Percentiles rank a stretch among this genome's conserved stretches.
Conservation (phyloP, 768 basidiomycete genomes). For the Dacryopinax primogenitus region DNA sequence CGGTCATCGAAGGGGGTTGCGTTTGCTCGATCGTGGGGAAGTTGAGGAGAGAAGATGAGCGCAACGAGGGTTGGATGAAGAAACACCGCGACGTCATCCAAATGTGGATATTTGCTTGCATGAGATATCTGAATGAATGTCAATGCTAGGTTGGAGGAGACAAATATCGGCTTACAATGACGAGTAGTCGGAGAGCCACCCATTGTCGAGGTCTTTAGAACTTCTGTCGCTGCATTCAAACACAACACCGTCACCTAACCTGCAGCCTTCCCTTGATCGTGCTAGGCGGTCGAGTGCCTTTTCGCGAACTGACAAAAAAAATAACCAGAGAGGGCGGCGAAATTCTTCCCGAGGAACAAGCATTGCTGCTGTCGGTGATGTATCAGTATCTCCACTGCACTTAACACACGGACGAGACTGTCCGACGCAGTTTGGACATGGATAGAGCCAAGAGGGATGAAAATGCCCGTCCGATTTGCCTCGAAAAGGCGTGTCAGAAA, state of each 20-base stretch:
- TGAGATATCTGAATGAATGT: background rate
- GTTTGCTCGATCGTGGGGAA: background rate
- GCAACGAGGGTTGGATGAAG: background rate
- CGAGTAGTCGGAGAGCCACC: background rate
- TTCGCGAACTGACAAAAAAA: background rate
- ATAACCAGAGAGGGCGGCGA: background rate
- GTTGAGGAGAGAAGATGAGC: background rate
- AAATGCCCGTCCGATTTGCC: background rate
- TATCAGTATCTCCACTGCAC: background rate
- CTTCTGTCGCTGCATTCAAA: background rate
- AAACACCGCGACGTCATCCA: background rate
- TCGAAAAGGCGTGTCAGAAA: background rate
- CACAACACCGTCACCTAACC: background rate
- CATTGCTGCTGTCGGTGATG: background rate
- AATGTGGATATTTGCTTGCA: background rate
- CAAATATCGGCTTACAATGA: background rate
- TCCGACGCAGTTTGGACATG: background rate
- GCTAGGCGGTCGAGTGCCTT: background rate
- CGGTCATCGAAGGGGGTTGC: background rate
- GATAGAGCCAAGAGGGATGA: slow-evolving; percentile 4
- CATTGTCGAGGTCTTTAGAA: background rate
- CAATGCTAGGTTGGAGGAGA: background rate
- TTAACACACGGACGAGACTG: background rate
- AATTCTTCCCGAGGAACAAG: background rate
- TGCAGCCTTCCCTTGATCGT: background rate